Conservation (phyloP, 148 eudicot genomes). For the Cornus florida region DNA sequence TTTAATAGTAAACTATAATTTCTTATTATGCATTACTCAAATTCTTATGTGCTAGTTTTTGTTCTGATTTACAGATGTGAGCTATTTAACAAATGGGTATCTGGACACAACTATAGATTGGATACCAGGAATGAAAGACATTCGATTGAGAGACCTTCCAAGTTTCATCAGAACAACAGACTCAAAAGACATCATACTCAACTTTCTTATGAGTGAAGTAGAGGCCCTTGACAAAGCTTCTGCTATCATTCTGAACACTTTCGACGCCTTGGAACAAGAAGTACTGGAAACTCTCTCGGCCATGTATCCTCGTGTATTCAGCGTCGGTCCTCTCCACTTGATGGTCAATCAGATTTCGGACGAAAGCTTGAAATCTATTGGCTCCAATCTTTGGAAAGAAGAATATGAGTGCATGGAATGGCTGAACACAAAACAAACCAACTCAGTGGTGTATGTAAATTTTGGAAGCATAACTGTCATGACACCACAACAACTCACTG, state of each 20-base stretch:
- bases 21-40: no score
- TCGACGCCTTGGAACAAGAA: conserved; percentile 44
- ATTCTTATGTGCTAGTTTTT: no score
- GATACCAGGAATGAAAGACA: conserved; percentile 1
- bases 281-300: conserved; percentile 30
- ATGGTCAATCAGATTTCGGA: conserved; percentile 14
- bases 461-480: conserved; percentile 3
- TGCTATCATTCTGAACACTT: conserved; percentile 50
- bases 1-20: no score
- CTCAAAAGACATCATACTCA: neutral
- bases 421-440: conserved; percentile 27
- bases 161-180: neutral
- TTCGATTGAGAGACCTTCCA: neutral
- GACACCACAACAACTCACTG: conserved; percentile 30
- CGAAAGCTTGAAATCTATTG: neutral
- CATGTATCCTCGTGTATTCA: conserved; percentile 25
- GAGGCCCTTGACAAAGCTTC: neutral
- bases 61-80: neutral
- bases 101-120: neutral
- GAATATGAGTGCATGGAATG: conserved; percentile 27
- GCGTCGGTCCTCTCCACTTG: conserved; percentile 32
- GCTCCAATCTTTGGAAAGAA: conserved; percentile 37
- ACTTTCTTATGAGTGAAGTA: neutral
- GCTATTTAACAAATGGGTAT: neutral
- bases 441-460: conserved; percentile 40